Base-by-base conservation (phyloP, 192 early-diverging fungal species). In the Entomortierella lignicola region DNA sequence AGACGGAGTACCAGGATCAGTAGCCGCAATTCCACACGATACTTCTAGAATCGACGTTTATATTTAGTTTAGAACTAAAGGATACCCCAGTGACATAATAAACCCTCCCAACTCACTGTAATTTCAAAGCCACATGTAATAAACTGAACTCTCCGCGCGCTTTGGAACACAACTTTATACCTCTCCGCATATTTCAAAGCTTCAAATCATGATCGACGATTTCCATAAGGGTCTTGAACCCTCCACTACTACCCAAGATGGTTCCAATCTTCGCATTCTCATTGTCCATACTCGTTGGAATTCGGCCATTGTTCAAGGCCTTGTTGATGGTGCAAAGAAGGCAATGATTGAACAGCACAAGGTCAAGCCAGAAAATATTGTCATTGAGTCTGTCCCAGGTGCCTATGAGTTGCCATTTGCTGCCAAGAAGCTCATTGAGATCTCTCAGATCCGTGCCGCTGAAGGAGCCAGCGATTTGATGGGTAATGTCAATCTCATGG, bases 251-350 rank as follows among this genome's bases (percentile, higher is more conserved):
- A 64, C 67, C 57, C 83, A 92, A 18, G 91, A 95, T 53, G 94
- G 92, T 44, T 87, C 85, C 20, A 47, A 37, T 8, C 86, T 94
- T 32, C 89, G 88, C 60, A 77, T 95, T 30, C 87, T 93, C 51
- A 92, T 95, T 47, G 92, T 99, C 44, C 97, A 95, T 77, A 94
- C 97, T 18, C 93, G 97, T 55, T 99, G 98, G 97, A 99, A 99
- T 84, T 60, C 80, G 21, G 73, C 87, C 52, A 90, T 99, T 27
- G 97, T 99, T 25, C 87, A 95, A 18, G 85, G 88, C 13, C 88
- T 99, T 15, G 94, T 98, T 18, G 56, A 86, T 10, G 95, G 94
- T 13, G 86, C 93, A 17, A 71, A 82, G 25, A 80, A 88, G 2
- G 88, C 92, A 13, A 88, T 99, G 66, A 80, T 85, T 25, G 62